Conservation (phyloP, 169 alveolate species). For the Eimeria acervulina region DNA sequence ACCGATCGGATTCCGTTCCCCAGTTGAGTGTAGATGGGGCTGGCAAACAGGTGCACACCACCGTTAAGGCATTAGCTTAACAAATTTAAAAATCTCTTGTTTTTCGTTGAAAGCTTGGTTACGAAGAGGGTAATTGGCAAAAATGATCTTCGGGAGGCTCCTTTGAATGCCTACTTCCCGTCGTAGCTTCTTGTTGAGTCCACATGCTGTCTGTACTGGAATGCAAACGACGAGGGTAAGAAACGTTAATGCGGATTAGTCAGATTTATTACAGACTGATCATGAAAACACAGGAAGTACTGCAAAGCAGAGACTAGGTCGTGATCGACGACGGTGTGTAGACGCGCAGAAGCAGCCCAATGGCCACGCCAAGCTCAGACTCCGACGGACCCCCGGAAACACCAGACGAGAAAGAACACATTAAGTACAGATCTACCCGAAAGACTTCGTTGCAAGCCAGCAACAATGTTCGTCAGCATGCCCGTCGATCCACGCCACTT, state of each 20-base stretch:
- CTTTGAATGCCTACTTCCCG: not conserved
- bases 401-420: not conserved
- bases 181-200: not conserved
- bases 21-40: not conserved
- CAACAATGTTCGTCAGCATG: not conserved
- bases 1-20: too few relatives aligned
- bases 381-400: conserved; percentile 58
- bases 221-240: not conserved
- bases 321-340: not conserved
- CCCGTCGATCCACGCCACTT: not conserved
- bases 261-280: not conserved
- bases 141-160: not conserved
- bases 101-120: not conserved
- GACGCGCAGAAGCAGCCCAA: conserved; percentile 28
- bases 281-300: not conserved
- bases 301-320: too few relatives aligned
- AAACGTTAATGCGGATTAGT: not conserved
- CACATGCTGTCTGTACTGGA: not conserved
- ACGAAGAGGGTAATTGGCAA: not conserved
- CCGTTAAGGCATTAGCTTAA: not conserved
- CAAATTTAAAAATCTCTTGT: not conserved
- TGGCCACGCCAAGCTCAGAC: conserved; percentile 40
- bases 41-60: not conserved
- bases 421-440: not conserved
- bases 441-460: not conserved